Evolutionary conservation across 345 rosid species (phyloP).

Genomic region (Pelargonium nanum): DNA sequence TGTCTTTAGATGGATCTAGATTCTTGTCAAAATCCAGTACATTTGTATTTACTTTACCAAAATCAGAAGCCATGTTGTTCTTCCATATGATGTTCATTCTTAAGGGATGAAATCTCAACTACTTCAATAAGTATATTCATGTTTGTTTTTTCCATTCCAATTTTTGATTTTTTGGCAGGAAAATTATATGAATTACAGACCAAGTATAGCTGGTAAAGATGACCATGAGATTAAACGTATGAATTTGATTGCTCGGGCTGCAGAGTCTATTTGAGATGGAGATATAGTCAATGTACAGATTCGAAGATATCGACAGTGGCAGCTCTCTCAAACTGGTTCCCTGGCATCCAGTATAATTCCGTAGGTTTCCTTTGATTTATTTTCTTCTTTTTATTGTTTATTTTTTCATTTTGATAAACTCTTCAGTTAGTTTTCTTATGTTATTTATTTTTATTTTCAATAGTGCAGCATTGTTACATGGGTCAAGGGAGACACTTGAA

Average conservation of each 20-base stretch:
- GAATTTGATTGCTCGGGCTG: slow-evolving; percentile 75
- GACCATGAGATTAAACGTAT: slow-evolving; percentile 60
- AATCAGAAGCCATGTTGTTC: background rate
- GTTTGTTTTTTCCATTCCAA: background rate
- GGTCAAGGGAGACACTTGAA: slow-evolving; percentile 74
- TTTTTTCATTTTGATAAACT: slow-evolving; percentile 8
- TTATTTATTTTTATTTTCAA: slow-evolving; percentile 15
- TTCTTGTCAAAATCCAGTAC: background rate
- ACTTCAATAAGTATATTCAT: too few relatives aligned
- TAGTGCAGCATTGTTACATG: slow-evolving; percentile 86
- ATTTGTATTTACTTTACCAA: too few relatives aligned
- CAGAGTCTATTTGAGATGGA: slow-evolving; percentile 87
- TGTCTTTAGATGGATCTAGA: background rate
- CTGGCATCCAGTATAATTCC: slow-evolving; percentile 80
- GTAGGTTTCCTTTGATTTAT: slow-evolving; percentile 39
- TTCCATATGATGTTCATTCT: background rate
- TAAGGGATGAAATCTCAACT: too few relatives aligned
- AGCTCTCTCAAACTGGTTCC: slow-evolving; percentile 67
- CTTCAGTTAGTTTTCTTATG: slow-evolving; percentile 4
- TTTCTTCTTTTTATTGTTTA: background rate
- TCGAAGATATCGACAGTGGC: slow-evolving; percentile 94
- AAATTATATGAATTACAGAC: slow-evolving; percentile 86
- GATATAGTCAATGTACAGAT: slow-evolving; percentile 91
- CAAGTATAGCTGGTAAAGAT: slow-evolving; percentile 57
- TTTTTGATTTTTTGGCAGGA: slow-evolving; percentile 42